These are phyloP conservation scores for Hygrophorus russula DNA, from an alignment of 768 basidiomycete species.

Conservation along the genomic window DNA sequence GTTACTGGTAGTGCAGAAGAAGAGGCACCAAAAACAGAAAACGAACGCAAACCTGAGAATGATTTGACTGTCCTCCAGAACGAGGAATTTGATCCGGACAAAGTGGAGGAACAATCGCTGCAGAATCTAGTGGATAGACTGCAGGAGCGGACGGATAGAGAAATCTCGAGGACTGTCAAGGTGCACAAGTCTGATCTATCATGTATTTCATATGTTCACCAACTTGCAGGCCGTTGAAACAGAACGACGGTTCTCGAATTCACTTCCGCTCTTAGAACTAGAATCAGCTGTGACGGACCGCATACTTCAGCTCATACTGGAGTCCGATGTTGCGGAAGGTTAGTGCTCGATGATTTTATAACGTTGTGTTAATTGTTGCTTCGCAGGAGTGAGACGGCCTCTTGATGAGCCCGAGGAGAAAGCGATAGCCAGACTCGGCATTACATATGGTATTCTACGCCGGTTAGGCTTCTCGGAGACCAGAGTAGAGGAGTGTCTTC, in stretches of 20 bases:
- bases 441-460: constrained; percentile 73
- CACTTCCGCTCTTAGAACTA: constrained; percentile 50
- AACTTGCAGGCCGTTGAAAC: constrained; percentile 54
- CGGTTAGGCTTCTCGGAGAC: constrained; percentile 67
- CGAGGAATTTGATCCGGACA: constrained; percentile 24
- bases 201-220: constrained; percentile 6
- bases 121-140: constrained; percentile 71
- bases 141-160: constrained; percentile 85
- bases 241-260: constrained; percentile 64
- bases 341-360: neutral
- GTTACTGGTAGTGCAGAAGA: constrained; percentile 20
- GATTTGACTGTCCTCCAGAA: constrained; percentile 7
- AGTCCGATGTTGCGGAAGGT: constrained; percentile 22
- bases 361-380: constrained; percentile 8
- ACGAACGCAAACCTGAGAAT: constrained; percentile 1
- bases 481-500: constrained; percentile 62
- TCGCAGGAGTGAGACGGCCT: constrained; percentile 20
- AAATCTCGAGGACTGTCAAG: constrained; percentile 59
- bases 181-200: constrained; percentile 23
- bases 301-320: constrained; percentile 42
- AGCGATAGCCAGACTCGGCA: constrained; percentile 52
- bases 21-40: constrained; percentile 6
- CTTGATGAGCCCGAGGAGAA: constrained; percentile 63
- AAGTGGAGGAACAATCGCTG: constrained; percentile 42
- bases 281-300: constrained; percentile 46